These are phyloP conservation scores for Scenedesmus sp. DNA, from an alignment of 163 green algal species.

Conservation along the genomic window DNA sequence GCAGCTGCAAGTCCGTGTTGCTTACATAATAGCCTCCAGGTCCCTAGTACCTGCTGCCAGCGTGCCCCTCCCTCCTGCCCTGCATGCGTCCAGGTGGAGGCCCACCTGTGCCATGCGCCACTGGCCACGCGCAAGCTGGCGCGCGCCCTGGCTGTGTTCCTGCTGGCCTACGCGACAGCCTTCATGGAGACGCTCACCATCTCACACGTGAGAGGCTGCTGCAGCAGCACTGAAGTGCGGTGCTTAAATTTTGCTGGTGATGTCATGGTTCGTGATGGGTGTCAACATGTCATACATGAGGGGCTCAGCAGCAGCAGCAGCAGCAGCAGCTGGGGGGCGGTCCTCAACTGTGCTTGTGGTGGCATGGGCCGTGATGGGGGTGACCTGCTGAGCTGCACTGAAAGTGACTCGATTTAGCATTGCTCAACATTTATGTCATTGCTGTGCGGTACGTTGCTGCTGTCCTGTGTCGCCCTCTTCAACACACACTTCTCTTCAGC, in stretches of 20 bases:
- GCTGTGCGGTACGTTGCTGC: neutral
- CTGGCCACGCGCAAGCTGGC: slow-evolving; percentile 49
- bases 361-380: neutral
- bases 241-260: neutral
- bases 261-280: too few species aligned
- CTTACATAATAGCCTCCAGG: neutral
- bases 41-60: neutral
- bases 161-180: slow-evolving; percentile 93
- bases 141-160: slow-evolving; percentile 75
- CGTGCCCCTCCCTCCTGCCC: neutral
- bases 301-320: neutral
- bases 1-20: neutral
- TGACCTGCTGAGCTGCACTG: neutral
- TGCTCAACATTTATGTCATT: too few species aligned
- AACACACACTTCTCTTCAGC: neutral
- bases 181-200: slow-evolving; percentile 98
- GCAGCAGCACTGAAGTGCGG: neutral
- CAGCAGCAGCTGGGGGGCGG: neutral
- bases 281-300: slow-evolving; percentile 93
- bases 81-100: slow-evolving; percentile 56
- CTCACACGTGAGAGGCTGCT: slow-evolving; percentile 69
- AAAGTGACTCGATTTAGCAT: neutral
- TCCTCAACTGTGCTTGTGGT: neutral
- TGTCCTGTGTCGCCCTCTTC: neutral
- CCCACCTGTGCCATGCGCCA: slow-evolving; percentile 31